A percentile compares a stretch with the other conserved stretches of the same genome.
phyloP scores from a whole-genome alignment of 1,284 basidiomycete species.

The Amylostereum areolatum region DNA sequence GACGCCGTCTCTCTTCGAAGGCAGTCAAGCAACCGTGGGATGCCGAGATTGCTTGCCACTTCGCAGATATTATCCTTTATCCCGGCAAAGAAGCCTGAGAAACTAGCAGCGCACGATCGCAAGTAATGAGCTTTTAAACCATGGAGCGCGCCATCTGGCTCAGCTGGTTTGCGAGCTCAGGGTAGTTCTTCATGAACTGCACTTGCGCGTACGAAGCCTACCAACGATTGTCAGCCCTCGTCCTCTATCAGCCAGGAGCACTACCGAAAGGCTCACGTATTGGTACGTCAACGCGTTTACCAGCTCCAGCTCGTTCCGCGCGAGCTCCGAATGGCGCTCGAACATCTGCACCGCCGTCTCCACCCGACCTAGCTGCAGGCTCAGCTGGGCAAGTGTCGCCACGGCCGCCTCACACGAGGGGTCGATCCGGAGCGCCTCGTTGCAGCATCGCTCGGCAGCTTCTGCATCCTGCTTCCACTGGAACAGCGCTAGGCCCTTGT shows the following conservation, averaged over 20 bases:
- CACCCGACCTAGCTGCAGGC: slow-evolving; percentile 88
- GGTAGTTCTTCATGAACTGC: slow-evolving; percentile 79
- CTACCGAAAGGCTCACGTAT: slow-evolving; percentile 38
- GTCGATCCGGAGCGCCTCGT: slow-evolving; percentile 85
- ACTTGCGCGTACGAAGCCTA: slow-evolving; percentile 79
- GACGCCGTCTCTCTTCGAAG: too few relatives aligned
- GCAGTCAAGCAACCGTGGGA: too few relatives aligned
- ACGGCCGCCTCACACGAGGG: slow-evolving; percentile 96
- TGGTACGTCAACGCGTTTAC: slow-evolving; percentile 86
- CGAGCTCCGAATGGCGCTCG: slow-evolving; percentile 77
- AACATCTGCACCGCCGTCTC: slow-evolving; percentile 88
- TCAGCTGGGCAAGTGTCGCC: slow-evolving; percentile 92
- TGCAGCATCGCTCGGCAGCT: slow-evolving; percentile 81
- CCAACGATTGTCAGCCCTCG: slow-evolving; percentile 9
- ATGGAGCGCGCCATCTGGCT: slow-evolving; percentile 41
- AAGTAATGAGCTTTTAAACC: slow-evolving; percentile 11
- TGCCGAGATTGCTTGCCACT: too few relatives aligned
- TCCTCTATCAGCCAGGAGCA: slow-evolving; percentile 2
- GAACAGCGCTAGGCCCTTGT: slow-evolving; percentile 94
- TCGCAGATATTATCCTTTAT: too few relatives aligned
- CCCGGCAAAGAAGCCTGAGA: background rate
- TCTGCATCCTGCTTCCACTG: slow-evolving; percentile 93
- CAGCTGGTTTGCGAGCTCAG: slow-evolving; percentile 69
- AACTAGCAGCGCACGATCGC: background rate
- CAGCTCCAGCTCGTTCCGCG: slow-evolving; percentile 89